These are phyloP conservation scores for Pistacia vera DNA, from an alignment of 345 rosid species.

Conservation along the genomic window DNA sequence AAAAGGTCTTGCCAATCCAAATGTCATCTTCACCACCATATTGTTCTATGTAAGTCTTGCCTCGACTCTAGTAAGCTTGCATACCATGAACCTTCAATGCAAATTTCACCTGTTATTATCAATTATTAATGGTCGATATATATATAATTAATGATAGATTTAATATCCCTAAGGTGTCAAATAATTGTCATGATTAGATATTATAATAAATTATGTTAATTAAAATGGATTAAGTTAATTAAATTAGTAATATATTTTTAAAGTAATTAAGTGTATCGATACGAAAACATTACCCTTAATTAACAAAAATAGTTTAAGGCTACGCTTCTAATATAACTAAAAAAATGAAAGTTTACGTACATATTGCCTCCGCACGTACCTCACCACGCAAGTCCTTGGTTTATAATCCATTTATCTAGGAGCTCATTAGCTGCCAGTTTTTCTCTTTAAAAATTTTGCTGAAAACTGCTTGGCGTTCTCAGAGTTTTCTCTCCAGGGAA, in stretches of 20 bases:
- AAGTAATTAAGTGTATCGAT: no score
- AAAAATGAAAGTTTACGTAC: neutral
- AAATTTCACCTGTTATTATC: neutral
- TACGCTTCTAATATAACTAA: no score
- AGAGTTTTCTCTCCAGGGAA: slow-evolving; percentile 78
- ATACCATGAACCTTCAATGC: slow-evolving; percentile 81
- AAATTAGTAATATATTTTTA: no score
- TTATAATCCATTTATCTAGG: slow-evolving; percentile 90
- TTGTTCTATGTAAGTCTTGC: slow-evolving; percentile 80
- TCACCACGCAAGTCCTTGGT: slow-evolving; percentile 93
- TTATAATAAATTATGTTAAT: no score
- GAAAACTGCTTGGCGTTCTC: slow-evolving; percentile 64
- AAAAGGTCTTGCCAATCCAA: slow-evolving; percentile 98
- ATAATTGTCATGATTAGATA: neutral
- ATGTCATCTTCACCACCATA: slow-evolving; percentile 92
- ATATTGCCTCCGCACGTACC: slow-evolving; percentile 38
- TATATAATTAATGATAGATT: no score
- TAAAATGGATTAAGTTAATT: no score
- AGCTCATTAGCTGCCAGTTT: slow-evolving; percentile 59
- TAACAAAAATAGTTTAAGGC: no score
- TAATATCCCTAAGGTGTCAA: no score
- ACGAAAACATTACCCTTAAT: no score
- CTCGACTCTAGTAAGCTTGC: slow-evolving; percentile 83
- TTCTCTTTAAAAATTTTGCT: slow-evolving; percentile 41
- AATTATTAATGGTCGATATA: no score